phyloP scores from a whole-genome alignment of 2,329 filamentous ascomycete genomes.

The Ambrosiella beaveri region DNA sequence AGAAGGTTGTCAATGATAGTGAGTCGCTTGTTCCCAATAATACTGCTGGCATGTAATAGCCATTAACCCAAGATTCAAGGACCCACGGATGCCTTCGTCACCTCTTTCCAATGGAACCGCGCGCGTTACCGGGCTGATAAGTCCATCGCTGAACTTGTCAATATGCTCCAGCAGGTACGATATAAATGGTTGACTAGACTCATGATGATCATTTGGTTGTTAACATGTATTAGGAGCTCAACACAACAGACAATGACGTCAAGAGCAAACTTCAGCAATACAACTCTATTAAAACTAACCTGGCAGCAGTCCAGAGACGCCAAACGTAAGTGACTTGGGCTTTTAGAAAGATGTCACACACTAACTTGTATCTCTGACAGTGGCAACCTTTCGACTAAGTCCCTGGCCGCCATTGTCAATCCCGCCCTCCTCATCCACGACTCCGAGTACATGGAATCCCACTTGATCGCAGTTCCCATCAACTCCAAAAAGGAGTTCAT shows the following conservation, averaged over 20 bases:
- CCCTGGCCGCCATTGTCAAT: slow-evolving; percentile 74
- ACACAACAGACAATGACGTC: slow-evolving; percentile 88
- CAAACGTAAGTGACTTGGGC: slow-evolving; percentile 50
- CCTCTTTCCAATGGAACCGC: slow-evolving; percentile 88
- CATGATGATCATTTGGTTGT: not conserved
- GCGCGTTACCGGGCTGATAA: slow-evolving; percentile 93
- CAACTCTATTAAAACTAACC: slow-evolving; percentile 73
- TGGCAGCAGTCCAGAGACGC: slow-evolving; percentile 65
- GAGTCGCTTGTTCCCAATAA: slow-evolving; percentile 21
- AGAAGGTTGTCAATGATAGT: slow-evolving; percentile 94
- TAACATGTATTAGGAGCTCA: slow-evolving; percentile 46
- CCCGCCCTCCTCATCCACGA: slow-evolving; percentile 66
- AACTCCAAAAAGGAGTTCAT: slow-evolving; percentile 74
- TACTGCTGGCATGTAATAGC: slow-evolving; percentile 5
- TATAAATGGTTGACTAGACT: not conserved
- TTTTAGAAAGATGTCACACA: not conserved
- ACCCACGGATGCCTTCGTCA: slow-evolving; percentile 86
- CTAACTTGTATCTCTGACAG: slow-evolving; percentile 25
- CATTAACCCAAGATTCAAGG: slow-evolving; percentile 33
- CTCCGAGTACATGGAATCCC: slow-evolving; percentile 93
- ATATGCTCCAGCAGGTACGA: slow-evolving; percentile 66
- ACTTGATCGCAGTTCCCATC: slow-evolving; percentile 75
- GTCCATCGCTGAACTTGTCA: slow-evolving; percentile 70
- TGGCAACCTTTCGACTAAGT: slow-evolving; percentile 87
- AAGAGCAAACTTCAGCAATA: slow-evolving; percentile 90